Conservation (phyloP, 306 rosid genomes). For the Glycyrrhiza uralensis region DNA sequence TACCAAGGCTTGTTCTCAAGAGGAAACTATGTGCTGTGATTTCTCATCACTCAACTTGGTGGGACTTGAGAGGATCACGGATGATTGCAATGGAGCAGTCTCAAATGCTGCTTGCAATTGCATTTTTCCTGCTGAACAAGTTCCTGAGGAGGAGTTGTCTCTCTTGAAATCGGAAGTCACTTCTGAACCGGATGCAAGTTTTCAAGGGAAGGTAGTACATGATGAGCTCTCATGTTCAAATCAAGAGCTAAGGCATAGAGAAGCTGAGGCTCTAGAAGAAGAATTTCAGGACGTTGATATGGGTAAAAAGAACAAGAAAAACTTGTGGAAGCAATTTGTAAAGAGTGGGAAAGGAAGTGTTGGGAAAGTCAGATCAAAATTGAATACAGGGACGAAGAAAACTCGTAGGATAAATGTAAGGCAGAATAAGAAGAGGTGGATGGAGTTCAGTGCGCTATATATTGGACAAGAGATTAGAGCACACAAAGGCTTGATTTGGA, state of each 20-base stretch:
- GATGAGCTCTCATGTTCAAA: slow-evolving; percentile 14
- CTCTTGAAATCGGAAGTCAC: slow-evolving; percentile 10
- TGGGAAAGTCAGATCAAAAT: slow-evolving; percentile 29
- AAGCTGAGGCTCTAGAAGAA: slow-evolving; percentile 38
- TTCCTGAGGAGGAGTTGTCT: slow-evolving; percentile 26
- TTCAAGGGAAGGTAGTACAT: slow-evolving; percentile 20
- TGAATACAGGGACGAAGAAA: background rate
- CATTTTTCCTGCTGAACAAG: slow-evolving; percentile 1
- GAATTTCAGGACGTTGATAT: slow-evolving; percentile 15
- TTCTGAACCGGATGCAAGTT: slow-evolving; percentile 17
- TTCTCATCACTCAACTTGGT: slow-evolving; percentile 15
- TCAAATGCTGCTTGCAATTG: slow-evolving; percentile 38
- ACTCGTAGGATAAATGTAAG: slow-evolving; percentile 41
- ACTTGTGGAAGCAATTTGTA: slow-evolving; percentile 58
- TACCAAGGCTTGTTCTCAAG: slow-evolving; percentile 17
- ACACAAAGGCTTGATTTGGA: slow-evolving; percentile 75
- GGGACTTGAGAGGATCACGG: slow-evolving; percentile 46
- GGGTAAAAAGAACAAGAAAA: slow-evolving; percentile 37
- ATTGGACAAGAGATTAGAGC: slow-evolving; percentile 72
- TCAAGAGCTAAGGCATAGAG: slow-evolving; percentile 18
- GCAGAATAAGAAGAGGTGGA: slow-evolving; percentile 54
- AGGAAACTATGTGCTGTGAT: slow-evolving; percentile 22
- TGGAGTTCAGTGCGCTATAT: slow-evolving; percentile 64
- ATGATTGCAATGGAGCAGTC: slow-evolving; percentile 43
- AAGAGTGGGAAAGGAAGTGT: slow-evolving; percentile 24